Base-by-base conservation (phyloP, 1,139 yeast species). In the Neolecta irregularis region DNA sequence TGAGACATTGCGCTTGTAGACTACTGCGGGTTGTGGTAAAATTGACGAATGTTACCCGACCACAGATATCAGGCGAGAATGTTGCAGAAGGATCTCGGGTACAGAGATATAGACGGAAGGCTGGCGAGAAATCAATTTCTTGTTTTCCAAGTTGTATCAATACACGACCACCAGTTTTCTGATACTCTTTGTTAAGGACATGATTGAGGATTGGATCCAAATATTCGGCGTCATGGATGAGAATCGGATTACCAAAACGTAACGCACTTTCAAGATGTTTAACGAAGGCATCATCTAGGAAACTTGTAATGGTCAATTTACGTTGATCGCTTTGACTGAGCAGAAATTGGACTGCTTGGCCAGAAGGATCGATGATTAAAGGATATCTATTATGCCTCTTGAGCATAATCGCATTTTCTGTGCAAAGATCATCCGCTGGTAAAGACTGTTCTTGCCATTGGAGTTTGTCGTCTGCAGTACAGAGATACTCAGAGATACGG, bases 221-320 rank as follows among this genome's bases (percentile, higher is more conserved):
- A 46, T 65, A 60, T 49, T 85, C 95, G 2, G 85, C 81, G 54
- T 85, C 91, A 46, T 70, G 72, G 21, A 85, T 65, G 8, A 85
- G 51, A 6, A 85, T 58, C 0, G 67, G 50, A 3, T 81, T 83
- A 6, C 98, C 96, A 60, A 85, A 85, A 42, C 91, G 61, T 19
- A 85, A 53, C 0, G 93, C 74, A 49, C 81, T 77, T 50, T 81
- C 93, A 18, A 85, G 54, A 36, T 72, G 78, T 46, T 71, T 75
- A 3, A 67, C 52, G 51, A 75, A 78, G 0, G 75, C 68, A n/a
- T 66, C 68, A 47, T 77, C 80, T 36, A 76, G 53, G 49, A 83
- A 85, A 45, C 91, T 78, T 0, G 93, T 69, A 0, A 70, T 51
- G 0, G 65, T 58, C 2, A 75, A 51, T 34, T 63, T 64, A 26